Evolutionary conservation across 2,329 filamentous ascomycete species (phyloP).

Genomic region (Cercospora janseana): DNA sequence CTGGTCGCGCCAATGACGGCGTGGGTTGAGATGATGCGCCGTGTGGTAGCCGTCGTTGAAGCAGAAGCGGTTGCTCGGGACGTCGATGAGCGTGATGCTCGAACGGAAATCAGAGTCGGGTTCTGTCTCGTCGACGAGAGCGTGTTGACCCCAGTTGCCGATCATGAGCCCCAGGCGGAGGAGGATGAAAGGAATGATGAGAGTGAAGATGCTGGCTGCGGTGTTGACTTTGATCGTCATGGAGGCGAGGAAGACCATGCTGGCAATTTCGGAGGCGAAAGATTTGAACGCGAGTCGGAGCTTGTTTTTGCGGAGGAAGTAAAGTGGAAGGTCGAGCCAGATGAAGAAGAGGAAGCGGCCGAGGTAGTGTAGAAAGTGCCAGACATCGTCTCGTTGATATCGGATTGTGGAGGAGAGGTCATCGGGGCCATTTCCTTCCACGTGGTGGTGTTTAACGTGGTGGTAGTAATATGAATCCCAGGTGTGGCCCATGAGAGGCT

Average conservation of each 20-base stretch:
- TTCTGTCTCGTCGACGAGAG: constrained; percentile 71
- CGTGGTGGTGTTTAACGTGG: constrained; percentile 82
- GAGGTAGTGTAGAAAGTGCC: constrained; percentile 69
- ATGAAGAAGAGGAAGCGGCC: constrained; percentile 70
- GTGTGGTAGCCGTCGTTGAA: constrained; percentile 84
- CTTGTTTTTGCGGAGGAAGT: constrained; percentile 67
- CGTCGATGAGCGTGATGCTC: constrained; percentile 76
- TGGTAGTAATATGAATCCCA: constrained; percentile 86
- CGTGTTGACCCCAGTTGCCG: constrained; percentile 82
- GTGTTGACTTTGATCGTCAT: constrained; percentile 52
- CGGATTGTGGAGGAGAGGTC: constrained; percentile 74
- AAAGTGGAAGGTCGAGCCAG: constrained; percentile 72
- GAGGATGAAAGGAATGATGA: constrained; percentile 64
- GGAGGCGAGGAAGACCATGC: constrained; percentile 54
- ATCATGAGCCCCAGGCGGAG: constrained; percentile 73
- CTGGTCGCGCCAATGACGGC: constrained; percentile 78
- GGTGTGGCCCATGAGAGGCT: constrained; percentile 77
- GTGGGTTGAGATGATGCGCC: constrained; percentile 74
- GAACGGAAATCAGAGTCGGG: constrained; percentile 76
- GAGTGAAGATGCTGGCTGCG: constrained; percentile 61
- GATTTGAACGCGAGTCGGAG: constrained; percentile 54
- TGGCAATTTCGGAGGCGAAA: constrained; percentile 60
- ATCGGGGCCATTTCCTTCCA: constrained; percentile 74
- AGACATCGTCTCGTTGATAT: constrained; percentile 68
- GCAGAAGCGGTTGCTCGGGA: constrained; percentile 75